Evolutionary conservation across 257 asterid genomes (phyloP).

Genomic region (Solanum clarkiae): DNA sequence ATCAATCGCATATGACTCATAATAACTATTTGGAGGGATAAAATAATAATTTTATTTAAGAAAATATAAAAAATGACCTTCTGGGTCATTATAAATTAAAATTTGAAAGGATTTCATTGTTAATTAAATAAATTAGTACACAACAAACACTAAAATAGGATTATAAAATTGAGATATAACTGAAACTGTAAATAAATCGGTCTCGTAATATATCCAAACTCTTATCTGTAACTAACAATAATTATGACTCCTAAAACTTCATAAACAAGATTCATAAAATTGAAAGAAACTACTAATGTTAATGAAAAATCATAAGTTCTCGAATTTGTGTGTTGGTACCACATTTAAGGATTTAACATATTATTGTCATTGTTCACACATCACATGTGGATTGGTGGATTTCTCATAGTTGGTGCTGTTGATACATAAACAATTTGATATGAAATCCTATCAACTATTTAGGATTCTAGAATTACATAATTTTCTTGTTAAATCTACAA

Average conservation of each 20-base stretch:
- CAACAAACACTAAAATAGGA: too few relatives aligned
- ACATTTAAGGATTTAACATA: background rate
- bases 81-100: too few relatives aligned
- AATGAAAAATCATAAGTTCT: too few relatives aligned
- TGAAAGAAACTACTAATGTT: background rate
- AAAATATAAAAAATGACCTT: too few relatives aligned
- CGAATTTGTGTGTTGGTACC: background rate
- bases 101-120: too few relatives aligned
- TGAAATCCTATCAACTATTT: background rate
- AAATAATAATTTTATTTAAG: too few relatives aligned
- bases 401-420: too few relatives aligned
- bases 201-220: background rate
- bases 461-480: background rate
- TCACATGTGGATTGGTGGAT: too few relatives aligned
- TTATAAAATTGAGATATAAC: background rate
- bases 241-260: background rate
- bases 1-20: too few relatives aligned
- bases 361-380: too few relatives aligned
- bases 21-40: too few relatives aligned
- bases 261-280: background rate
- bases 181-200: background rate
- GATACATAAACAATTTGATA: background rate
- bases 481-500: background rate
- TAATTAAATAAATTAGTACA: too few relatives aligned
- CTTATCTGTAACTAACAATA: background rate